Base-by-base conservation (phyloP, 495 filamentous ascomycete genomes). In the Trichoderma asperelloides region DNA sequence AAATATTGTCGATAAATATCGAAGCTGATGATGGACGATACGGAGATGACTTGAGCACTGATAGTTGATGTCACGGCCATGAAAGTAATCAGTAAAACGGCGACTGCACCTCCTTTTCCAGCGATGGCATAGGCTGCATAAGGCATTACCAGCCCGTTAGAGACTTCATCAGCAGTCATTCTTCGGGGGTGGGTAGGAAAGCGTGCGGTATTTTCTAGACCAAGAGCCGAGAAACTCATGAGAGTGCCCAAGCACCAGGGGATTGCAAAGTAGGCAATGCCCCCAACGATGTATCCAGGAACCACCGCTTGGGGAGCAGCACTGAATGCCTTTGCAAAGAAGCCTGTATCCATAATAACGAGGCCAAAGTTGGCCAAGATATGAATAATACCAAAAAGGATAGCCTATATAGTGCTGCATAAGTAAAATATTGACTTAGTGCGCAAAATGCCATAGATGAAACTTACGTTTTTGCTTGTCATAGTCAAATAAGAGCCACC, bases 181-280 rank as follows among this genome's bases (percentile, higher is more conserved):
- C 49, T 23, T 13, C 49, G 49, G 13, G 49, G 49, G 23, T 8
- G 27, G 3, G 49, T 57, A 3, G 49, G 49, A 16, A 57, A 57
- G 7, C 49, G 49, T 25, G 6, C 7, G 23, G 49, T 57, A 21
- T 57, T 27, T 9, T 57, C 49, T 27, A 57, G n/a, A 13, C 49
- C 49, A 13, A 57, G 49, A 57, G 49, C 49, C 5, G 49, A 57
- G 23, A 57, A 27, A 21, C 49, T 57, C 49, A 57, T 57, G 5
- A 57, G n/a, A 57, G 49, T 57, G 49, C 49, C 49, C 9, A 57
- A 21, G 13, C 49, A 57, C 49, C 49, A 57, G 7, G 49, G 49
- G n/a, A 57, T 57, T 23, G 49, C 49, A 57, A 57, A 57, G 49
- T 57, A 57, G 16, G 49, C 49, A 57, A 57, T 57, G n/a, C 49